Evolutionary conservation across 2,329 filamentous ascomycete genomes (phyloP), one percentile per base, ranked within the genome.

Genomic region (Pseudofabraea citricarpa): DNA sequence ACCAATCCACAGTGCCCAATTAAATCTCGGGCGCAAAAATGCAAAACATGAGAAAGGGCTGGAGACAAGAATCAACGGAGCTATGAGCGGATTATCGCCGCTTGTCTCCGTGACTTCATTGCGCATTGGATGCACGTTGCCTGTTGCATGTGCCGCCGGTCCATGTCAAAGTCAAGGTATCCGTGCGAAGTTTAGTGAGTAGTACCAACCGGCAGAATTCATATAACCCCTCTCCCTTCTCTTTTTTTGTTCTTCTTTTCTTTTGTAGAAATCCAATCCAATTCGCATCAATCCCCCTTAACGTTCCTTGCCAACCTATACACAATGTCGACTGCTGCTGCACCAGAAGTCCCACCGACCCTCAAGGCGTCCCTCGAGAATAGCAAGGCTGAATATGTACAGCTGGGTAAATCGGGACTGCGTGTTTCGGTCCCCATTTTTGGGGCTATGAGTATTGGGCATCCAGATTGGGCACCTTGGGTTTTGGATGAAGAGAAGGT

Each of bases 381-480:
- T 38, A 65, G 68, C 46, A 73, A 73, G 51, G 64, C 61, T 46
- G 68, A 73, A 43, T 75, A 74, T 55, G 66, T 69, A 54, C 66
- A 70, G 43, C 68, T 85, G 8, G 81, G 82, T 24, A 75, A 72
- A 47, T 78, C 72, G 40, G 81, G 82, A 23, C 73, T 85, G 12
- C 73, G 73, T 41, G 68, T 84, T 33, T 84, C 80, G 0, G 72
- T 76, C 39, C 75, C 82, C 31, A 80, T 85, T 44, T 67, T 85
- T 29, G 82, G 82, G 0, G 72, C 73, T 47, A 85, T 85, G 81
- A 74, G 70, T 56, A 77, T 81, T 47, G 81, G 81, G 18, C 66
- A 71, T 46, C 58, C 65, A 1, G 61, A 70, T 31, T 74, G 72
- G 57, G 66, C 74, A 43, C 56, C 65, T 4, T 83, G 78, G 77